phyloP scores from a whole-genome alignment of 1,284 basidiomycete genomes.

The Ganoderma lucidum region DNA sequence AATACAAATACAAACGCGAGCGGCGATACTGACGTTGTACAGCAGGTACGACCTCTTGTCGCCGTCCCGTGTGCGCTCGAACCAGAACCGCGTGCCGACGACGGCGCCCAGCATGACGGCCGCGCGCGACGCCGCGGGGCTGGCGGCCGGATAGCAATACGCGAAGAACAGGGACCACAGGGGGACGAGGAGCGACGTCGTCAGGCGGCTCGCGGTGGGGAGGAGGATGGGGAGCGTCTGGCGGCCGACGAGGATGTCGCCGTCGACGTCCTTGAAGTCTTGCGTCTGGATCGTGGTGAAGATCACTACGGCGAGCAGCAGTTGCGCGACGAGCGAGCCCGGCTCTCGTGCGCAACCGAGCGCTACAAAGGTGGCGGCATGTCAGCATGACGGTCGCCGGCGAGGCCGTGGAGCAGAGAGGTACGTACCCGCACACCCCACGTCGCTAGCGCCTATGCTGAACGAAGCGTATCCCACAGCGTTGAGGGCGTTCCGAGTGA shows the following conservation, averaged over 20 bases:
- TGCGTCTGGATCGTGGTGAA: constrained; percentile 50
- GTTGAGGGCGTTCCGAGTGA: constrained; percentile 47
- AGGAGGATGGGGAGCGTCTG: constrained; percentile 47
- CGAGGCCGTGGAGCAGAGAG: neutral
- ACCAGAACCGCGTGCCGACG: neutral
- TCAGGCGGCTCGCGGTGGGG: constrained; percentile 30
- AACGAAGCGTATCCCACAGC: constrained; percentile 42
- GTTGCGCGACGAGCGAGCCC: constrained; percentile 33
- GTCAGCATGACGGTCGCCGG: neutral
- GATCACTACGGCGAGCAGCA: constrained; percentile 38
- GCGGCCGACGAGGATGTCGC: constrained; percentile 45
- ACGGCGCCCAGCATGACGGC: neutral
- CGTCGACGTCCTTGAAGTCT: constrained; percentile 50
- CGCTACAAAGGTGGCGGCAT: neutral
- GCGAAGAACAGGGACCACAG: constrained; percentile 16
- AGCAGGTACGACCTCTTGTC: constrained; percentile 8
- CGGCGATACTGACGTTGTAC: constrained; percentile 1
- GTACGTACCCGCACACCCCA: constrained; percentile 21
- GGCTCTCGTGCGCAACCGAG: constrained; percentile 18
- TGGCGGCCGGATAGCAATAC: neutral
- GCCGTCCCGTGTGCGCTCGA: neutral
- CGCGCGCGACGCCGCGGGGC: no score
- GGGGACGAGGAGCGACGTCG: constrained; percentile 7
- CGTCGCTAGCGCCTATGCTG: constrained; percentile 32
- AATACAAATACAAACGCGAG: no score